A percentile compares a stretch with the other conserved stretches of the same genome.
phyloP scores from a whole-genome alignment of 2,329 filamentous ascomycete species.

The Cryphonectria nitschkei region DNA sequence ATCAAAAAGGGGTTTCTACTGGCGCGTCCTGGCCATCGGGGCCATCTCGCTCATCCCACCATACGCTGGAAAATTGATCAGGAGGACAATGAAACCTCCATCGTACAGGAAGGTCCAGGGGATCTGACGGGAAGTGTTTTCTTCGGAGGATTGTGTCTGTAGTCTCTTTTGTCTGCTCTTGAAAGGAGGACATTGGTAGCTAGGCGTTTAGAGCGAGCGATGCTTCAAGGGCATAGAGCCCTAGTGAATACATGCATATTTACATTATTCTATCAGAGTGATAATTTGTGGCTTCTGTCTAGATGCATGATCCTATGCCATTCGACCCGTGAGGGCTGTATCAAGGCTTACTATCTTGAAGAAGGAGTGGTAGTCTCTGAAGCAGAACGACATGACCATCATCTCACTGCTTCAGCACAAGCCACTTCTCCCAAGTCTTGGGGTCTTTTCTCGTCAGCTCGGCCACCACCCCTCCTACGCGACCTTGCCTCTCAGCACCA shows the following conservation, averaged over 20 bases:
- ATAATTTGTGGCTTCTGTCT: conserved; percentile 10
- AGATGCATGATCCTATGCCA: neutral
- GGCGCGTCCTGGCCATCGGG: conserved; percentile 81
- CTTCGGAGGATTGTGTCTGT: conserved; percentile 4
- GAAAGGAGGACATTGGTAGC: conserved; percentile 23
- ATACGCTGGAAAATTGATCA: conserved; percentile 83
- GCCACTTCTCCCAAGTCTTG: conserved; percentile 47
- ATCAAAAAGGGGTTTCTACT: conserved; percentile 72
- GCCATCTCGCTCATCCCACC: conserved; percentile 84
- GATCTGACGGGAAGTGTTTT: conserved; percentile 46
- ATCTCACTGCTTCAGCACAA: conserved; percentile 55
- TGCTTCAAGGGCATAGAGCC: neutral
- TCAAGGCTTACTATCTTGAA: neutral
- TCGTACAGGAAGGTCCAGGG: conserved; percentile 92
- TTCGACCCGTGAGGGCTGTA: neutral
- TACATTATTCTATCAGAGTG: conserved; percentile 18
- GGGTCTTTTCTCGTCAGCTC: conserved; percentile 56
- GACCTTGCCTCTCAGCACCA: conserved; percentile 75
- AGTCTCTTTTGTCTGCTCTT: conserved; percentile 16
- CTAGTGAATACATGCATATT: neutral
- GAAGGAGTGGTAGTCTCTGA: neutral
- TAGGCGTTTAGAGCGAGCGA: conserved; percentile 27
- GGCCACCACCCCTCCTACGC: conserved; percentile 69
- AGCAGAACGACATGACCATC: neutral
- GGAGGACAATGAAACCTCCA: conserved; percentile 84